phyloP scores from a whole-genome alignment of 192 early-diverging fungal species.

The Anaeromyces robustus region DNA sequence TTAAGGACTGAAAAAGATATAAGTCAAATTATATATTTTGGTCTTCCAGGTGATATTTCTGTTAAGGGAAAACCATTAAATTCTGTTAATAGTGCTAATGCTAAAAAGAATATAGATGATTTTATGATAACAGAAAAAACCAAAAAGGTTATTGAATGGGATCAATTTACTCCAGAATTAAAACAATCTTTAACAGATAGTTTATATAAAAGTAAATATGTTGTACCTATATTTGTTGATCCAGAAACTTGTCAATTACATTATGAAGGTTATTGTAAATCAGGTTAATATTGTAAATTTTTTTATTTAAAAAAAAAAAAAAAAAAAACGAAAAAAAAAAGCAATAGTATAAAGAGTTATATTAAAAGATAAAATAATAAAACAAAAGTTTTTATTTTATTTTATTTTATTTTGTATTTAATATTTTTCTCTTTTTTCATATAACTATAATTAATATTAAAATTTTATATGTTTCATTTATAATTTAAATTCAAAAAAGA shows the following conservation, averaged over 20 bases:
- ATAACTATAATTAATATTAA: too few species aligned
- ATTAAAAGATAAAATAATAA: too few species aligned
- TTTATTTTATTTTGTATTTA: too few species aligned
- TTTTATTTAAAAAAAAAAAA: too few species aligned
- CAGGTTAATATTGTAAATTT: constrained; percentile 33
- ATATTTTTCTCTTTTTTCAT: too few species aligned
- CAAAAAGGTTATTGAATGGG: constrained; percentile 33
- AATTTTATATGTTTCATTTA: too few species aligned
- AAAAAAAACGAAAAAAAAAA: too few species aligned
- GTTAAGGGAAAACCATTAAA: background rate
- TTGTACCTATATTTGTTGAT: constrained; percentile 66
- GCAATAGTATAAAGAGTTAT: too few species aligned
- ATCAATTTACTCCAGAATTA: constrained; percentile 27
- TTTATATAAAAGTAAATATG: constrained; percentile 31
- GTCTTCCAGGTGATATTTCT: constrained; percentile 4
- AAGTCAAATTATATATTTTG: constrained; percentile 61
- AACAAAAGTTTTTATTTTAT: too few species aligned
- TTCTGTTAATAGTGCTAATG: background rate
- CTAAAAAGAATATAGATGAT: background rate
- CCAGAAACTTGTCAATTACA: constrained; percentile 52
- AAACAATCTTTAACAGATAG: constrained; percentile 26
- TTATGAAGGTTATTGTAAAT: constrained; percentile 97
- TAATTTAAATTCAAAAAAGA: too few species aligned
- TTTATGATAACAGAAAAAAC: constrained; percentile 28
- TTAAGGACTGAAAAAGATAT: constrained; percentile 40